Conservation (phyloP, 2,329 filamentous ascomycete genomes). For the Epichloe amarillans region DNA sequence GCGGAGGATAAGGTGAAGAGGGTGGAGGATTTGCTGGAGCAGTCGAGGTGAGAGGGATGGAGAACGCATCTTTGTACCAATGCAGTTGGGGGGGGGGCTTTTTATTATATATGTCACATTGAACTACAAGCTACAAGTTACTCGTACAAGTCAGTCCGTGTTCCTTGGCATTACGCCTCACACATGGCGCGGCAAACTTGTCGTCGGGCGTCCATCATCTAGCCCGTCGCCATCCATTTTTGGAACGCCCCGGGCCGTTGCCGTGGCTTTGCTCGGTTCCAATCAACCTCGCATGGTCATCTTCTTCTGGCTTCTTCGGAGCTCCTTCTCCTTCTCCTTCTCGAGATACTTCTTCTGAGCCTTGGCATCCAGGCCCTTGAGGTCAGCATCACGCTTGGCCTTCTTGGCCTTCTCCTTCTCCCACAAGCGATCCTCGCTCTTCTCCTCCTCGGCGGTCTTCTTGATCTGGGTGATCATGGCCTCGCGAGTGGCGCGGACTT, state of each 20-base stretch:
- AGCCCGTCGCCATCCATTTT: too few relatives aligned
- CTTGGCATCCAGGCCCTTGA: constrained; percentile 65
- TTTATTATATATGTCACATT: neutral
- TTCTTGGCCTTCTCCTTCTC: constrained; percentile 71
- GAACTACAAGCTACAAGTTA: neutral
- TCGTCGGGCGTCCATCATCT: neutral
- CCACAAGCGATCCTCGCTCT: constrained; percentile 61
- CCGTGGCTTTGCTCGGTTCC: neutral
- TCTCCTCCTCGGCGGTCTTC: constrained; percentile 65
- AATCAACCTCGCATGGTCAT: constrained; percentile 35
- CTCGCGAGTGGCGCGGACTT: constrained; percentile 69
- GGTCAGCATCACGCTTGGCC: constrained; percentile 74
- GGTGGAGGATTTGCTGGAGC: constrained; percentile 36
- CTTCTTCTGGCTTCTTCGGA: constrained; percentile 42
- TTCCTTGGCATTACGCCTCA: neutral
- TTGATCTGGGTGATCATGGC: constrained; percentile 67
- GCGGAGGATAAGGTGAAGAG: constrained; percentile 67
- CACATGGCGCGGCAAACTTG: neutral
- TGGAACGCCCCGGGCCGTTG: too few relatives aligned
- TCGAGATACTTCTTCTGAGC: constrained; percentile 78
- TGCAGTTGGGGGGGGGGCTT: neutral
- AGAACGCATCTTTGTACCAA: neutral
- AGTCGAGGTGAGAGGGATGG: constrained; percentile 1
- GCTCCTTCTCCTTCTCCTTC: constrained; percentile 64
- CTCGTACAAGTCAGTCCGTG: constrained; percentile 1